Base-by-base conservation (phyloP, 306 rosid genomes). In the Trifolium subterraneum region DNA sequence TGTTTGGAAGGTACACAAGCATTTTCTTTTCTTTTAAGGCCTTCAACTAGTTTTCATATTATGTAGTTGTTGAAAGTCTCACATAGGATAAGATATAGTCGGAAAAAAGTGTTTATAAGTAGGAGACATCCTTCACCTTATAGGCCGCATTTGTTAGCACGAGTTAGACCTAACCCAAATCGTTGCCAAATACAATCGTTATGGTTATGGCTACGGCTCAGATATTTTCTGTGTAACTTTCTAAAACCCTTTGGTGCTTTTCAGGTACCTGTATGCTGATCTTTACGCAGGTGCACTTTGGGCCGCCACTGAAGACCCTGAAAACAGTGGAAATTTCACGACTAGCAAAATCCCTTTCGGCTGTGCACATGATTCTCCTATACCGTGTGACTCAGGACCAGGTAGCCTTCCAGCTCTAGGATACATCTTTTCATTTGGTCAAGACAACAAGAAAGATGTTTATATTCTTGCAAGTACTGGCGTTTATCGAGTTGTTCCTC, bases 261-360 rank as follows among this genome's bases (percentile, higher is more conserved):
- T 23, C 81, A 92, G 98, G 89, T 92, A 92, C 82, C 65, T 92
- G 80, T 90, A 82, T 71, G 92, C 80, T 73, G 98, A 92, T 85
- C 81, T 92, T 80, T 90, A 90, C 71, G 90, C 89, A 5, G 78
- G 84, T 62, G 82, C 86, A 13, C 15, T 92, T 20, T 90, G 96
- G 98, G 87, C 90, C 48, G 93, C 80, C 13, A 68, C 12, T 0
- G 98, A 92, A 79, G 80, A 51, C 58, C 98, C 98, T 22, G 86
- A 72, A 78, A 87, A 81, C 70, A 92, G 98, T 75, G 98, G 98
- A 58, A 90, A 84, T 79, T 92, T 84, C 44, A 88, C 55, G 54
- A 71, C 82, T 29, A 85, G 66, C 77, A 45, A 35, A 60, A 87
- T 88, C 19, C 84, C 92, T 58, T 90, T 90, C 88, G 81, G 85